These are phyloP conservation scores for Neurospora sp. DNA, from an alignment of 495 filamentous ascomycete genomes.

Conservation along the genomic window DNA sequence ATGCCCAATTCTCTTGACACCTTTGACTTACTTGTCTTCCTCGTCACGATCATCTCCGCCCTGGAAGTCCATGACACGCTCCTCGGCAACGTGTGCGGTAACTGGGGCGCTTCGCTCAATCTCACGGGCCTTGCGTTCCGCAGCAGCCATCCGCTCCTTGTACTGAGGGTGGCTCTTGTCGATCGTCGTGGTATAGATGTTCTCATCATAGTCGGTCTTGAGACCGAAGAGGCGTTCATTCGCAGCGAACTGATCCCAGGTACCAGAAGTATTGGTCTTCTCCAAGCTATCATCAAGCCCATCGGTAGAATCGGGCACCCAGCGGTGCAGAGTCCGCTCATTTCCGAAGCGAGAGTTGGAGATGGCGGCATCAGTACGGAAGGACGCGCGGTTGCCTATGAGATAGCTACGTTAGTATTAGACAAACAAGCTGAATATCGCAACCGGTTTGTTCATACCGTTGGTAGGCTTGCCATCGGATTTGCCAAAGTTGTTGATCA, in stretches of 20 bases:
- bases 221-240: constrained; percentile 84
- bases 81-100: constrained; percentile 79
- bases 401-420: neutral
- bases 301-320: constrained; percentile 63
- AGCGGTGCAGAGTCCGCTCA: constrained; percentile 73
- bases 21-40: constrained; percentile 72
- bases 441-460: constrained; percentile 43
- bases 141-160: constrained; percentile 61
- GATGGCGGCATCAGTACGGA: constrained; percentile 85
- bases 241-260: constrained; percentile 90
- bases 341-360: constrained; percentile 58
- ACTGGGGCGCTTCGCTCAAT: constrained; percentile 63
- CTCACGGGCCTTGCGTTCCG: constrained; percentile 77
- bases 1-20: neutral
- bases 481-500: constrained; percentile 36
- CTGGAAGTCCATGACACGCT: constrained; percentile 59
- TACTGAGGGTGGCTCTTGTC: constrained; percentile 74
- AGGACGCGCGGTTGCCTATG: constrained; percentile 40
- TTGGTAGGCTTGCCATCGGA: constrained; percentile 50
- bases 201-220: constrained; percentile 82
- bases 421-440: neutral
- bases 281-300: constrained; percentile 62
- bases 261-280: constrained; percentile 31
- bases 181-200: constrained; percentile 85
- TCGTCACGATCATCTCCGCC: constrained; percentile 54